phyloP scores from a whole-genome alignment of 2,329 filamentous ascomycete species.

The Arthroderma sp. region DNA sequence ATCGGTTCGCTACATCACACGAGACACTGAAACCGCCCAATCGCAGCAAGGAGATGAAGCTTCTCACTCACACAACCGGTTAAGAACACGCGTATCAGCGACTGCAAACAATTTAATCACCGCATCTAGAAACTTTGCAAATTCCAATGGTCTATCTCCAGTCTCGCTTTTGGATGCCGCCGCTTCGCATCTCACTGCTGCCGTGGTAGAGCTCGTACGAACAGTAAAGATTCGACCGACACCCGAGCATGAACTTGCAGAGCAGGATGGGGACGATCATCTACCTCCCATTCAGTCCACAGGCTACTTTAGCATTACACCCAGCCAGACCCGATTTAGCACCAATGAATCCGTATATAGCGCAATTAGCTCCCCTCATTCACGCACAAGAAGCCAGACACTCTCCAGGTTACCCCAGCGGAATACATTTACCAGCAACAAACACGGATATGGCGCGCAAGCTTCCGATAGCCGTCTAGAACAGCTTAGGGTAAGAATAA shows the following conservation, averaged over 20 bases:
- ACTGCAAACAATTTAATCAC: constrained; percentile 95
- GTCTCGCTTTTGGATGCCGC: constrained; percentile 90
- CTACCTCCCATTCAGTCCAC: constrained; percentile 51
- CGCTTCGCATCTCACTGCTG: constrained; percentile 73
- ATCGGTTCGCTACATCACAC: constrained; percentile 70
- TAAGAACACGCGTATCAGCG: constrained; percentile 73
- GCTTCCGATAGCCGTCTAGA: constrained; percentile 39
- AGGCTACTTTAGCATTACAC: constrained; percentile 52
- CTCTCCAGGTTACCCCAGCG: constrained; percentile 21
- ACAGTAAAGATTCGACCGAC: constrained; percentile 71
- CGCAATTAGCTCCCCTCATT: constrained; percentile 54
- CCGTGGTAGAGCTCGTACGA: constrained; percentile 74
- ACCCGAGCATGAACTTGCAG: constrained; percentile 60
- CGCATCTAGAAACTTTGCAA: constrained; percentile 79
- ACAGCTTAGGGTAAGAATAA: constrained; percentile 43
- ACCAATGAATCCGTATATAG: constrained; percentile 63
- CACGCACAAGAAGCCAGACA: constrained; percentile 21
- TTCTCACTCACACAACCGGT: constrained; percentile 49
- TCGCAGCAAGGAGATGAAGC: constrained; percentile 39
- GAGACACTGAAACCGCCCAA: constrained; percentile 54
- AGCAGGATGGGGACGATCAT: constrained; percentile 52
- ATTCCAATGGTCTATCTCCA: constrained; percentile 70
- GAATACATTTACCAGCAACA: constrained; percentile 13
- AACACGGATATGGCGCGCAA: constrained; percentile 29
- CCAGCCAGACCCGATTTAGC: constrained; percentile 39